phyloP scores from a whole-genome alignment of 441 rosid genomes.

The Populus hybrid region DNA sequence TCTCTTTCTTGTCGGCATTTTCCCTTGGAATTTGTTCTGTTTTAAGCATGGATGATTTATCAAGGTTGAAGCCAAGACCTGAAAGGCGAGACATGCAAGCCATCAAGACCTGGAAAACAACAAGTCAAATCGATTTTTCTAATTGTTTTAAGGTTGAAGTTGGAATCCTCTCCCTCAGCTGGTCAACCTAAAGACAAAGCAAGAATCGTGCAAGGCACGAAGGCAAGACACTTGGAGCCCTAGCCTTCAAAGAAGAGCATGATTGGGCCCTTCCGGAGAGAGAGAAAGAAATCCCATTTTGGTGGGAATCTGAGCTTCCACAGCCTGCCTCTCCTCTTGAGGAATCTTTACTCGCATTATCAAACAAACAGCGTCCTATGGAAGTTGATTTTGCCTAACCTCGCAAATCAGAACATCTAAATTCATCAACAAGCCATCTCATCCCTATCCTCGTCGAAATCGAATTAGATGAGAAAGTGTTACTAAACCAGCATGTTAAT shows the following conservation, averaged over 20 bases:
- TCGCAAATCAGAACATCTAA: too few species aligned
- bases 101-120: slow-evolving; percentile 23
- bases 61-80: slow-evolving; percentile 11
- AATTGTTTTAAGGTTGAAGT: background rate
- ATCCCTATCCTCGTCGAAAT: too few species aligned
- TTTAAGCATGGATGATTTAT: slow-evolving; percentile 25
- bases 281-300: background rate
- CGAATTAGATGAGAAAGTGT: background rate
- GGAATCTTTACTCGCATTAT: background rate
- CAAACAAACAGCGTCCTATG: background rate
- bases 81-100: slow-evolving; percentile 29
- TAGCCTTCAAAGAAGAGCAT: background rate
- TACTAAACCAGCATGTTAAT: background rate
- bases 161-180: slow-evolving; percentile 6
- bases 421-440: too few species aligned
- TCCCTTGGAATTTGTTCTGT: slow-evolving; percentile 13
- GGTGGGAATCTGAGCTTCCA: background rate
- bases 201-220: slow-evolving; percentile 20
- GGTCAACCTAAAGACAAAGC: slow-evolving; percentile 18
- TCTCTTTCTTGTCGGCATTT: slow-evolving; percentile 32
- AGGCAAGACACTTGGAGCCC: slow-evolving; percentile 34
- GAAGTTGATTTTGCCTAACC: too few species aligned
- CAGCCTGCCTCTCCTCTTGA: too few species aligned
- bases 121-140: background rate
- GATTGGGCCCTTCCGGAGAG: background rate